Base-by-base conservation (phyloP, 2,329 filamentous ascomycete species). In the Alternaria viburni region DNA sequence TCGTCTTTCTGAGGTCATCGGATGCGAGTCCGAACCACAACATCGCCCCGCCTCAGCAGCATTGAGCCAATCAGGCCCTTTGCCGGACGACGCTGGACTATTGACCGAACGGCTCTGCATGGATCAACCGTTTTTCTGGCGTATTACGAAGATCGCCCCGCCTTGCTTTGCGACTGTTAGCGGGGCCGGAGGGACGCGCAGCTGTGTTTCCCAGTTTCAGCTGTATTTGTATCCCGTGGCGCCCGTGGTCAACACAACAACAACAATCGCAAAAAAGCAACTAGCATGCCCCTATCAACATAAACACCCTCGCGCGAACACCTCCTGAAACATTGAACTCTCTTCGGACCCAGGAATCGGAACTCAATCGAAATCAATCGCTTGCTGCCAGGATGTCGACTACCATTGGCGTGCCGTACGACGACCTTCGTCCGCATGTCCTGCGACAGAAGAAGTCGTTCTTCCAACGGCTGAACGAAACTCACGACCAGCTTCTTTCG, bases 361-460 rank as follows among this genome's bases (percentile, higher is more conserved):
- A 25, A 30, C 21, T 13, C 59, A 46, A 52, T 47, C 47, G 26
- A 6, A 47, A 17, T 15, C 60, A 46, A 52, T 47, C 47, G 21
- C 4, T 41, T 8, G 4, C 44, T 11, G 9, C 12, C 60, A 66
- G 41, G n/a, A 63, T 63, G 61, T 57, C 68, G 62, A 57, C 66
- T 44, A 68, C 66, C 11, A 66, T 69, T 10, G 66, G 62, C 19
- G 50, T 67, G 43, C 55, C 54, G 10, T 62, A 63, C 28, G 51
- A 63, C 9, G 59, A 68, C 28, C 58, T 67, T 19, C 54, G 54
- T 5, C 61, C 64, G 19, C 51, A 63, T n/a, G 45, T 57, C 10
- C 28, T 62, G 26, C 62, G 62, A 41, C 54, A 57, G 23, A 66
- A 64, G 62, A 66, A 62, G 57, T 67, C 66, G 13, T 68, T 69